A percentile compares a stretch with the other conserved stretches of the same genome.
Evolutionary conservation across 2,329 filamentous ascomycete species (phyloP).

Genomic region (Ambrosiella cleistominuta): DNA sequence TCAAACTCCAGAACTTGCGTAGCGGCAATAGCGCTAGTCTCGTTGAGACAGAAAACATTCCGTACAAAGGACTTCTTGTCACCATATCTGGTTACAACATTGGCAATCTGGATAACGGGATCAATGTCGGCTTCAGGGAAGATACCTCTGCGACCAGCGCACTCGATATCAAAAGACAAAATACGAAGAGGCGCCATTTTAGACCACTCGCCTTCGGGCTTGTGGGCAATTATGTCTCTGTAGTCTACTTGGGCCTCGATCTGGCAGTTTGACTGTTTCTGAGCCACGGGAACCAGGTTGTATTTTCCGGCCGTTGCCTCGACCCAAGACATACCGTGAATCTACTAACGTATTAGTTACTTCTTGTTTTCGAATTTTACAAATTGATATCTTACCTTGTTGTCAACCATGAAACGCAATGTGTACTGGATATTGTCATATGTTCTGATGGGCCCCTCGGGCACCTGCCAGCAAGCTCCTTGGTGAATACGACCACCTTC

Average conservation of each 20-base stretch:
- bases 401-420: slow-evolving; percentile 94
- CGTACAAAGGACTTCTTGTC: slow-evolving; percentile 89
- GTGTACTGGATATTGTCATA: slow-evolving; percentile 96
- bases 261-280: slow-evolving; percentile 81
- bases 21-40: slow-evolving; percentile 83
- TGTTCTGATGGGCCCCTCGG: slow-evolving; percentile 56
- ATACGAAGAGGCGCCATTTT: slow-evolving; percentile 93
- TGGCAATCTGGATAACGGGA: slow-evolving; percentile 95
- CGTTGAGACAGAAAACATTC: slow-evolving; percentile 91
- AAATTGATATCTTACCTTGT: slow-evolving; percentile 40
- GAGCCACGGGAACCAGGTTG: slow-evolving; percentile 44
- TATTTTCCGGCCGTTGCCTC: slow-evolving; percentile 64
- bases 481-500: slow-evolving; percentile 68
- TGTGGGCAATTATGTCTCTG: slow-evolving; percentile 66
- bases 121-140: slow-evolving; percentile 87
- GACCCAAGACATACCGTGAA: slow-evolving; percentile 95
- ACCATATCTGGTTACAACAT: slow-evolving; percentile 85
- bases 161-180: slow-evolving; percentile 96
- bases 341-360: slow-evolving; percentile 26
- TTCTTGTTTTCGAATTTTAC: neutral
- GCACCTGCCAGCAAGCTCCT: slow-evolving; percentile 69
- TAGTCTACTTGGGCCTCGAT: slow-evolving; percentile 83
- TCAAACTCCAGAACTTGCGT: slow-evolving; percentile 78
- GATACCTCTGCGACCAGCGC: slow-evolving; percentile 89
- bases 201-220: slow-evolving; percentile 83